Evolutionary conservation across 345 rosid genomes (phyloP).

Genomic region (Camelina hispida): DNA sequence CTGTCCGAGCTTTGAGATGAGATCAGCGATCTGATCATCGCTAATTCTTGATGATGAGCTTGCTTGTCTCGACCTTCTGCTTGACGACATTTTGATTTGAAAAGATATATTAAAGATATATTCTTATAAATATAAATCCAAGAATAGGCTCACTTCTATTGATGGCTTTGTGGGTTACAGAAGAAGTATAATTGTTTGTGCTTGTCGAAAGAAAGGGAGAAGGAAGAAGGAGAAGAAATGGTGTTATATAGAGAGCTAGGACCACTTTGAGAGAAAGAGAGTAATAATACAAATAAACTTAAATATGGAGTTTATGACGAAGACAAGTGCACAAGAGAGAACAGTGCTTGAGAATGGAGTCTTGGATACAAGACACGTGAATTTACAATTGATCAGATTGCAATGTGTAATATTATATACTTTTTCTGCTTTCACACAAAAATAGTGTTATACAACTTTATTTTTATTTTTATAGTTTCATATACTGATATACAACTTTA

Average conservation of each 20-base stretch:
- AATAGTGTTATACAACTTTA: no score
- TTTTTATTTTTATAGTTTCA: no score
- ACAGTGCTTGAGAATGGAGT: conserved; percentile 47
- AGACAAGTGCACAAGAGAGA: conserved; percentile 77
- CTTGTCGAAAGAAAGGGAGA: conserved; percentile 40
- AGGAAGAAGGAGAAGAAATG: conserved; percentile 57
- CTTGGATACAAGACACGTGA: conserved; percentile 42
- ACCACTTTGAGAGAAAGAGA: conserved; percentile 52
- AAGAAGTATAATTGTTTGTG: conserved; percentile 24
- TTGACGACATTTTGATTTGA: conserved; percentile 73
- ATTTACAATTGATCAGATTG: conserved; percentile 31
- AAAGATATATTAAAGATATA: not conserved
- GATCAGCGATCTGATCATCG: conserved; percentile 91
- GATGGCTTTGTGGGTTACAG: conserved; percentile 29
- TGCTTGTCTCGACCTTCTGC: conserved; percentile 89
- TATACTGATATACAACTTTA: no score
- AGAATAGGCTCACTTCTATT: conserved; percentile 29
- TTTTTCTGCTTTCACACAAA: no score
- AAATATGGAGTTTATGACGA: conserved; percentile 74
- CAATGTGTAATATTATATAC: not conserved
- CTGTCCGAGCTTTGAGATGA: conserved; percentile 81
- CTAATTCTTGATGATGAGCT: conserved; percentile 70
- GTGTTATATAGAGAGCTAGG: conserved; percentile 70
- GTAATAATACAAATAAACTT: conserved; percentile 48
- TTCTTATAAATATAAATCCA: conserved; percentile 12